Evolutionary conservation across 345 rosid genomes (phyloP).

Genomic region (Sonneratia caseolaris): DNA sequence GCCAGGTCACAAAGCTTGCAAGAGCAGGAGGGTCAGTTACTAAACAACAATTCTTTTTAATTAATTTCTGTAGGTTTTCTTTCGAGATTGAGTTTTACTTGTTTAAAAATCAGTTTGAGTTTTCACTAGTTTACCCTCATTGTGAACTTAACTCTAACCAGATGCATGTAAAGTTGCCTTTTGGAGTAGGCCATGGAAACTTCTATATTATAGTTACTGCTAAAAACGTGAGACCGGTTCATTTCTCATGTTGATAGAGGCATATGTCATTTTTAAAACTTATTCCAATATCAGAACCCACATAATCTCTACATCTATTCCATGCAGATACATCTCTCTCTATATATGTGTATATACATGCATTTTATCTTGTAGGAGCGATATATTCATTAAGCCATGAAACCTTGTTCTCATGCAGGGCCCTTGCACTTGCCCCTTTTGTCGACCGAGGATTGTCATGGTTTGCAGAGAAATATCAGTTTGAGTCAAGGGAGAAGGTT

Average conservation of each 20-base stretch:
- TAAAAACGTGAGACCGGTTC: neutral
- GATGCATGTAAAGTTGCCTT: neutral
- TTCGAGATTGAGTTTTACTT: no score
- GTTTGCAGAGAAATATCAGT: conserved; percentile 62
- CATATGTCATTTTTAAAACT: neutral
- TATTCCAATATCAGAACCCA: neutral
- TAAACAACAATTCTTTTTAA: neutral
- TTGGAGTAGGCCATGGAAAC: neutral
- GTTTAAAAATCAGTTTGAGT: no score
- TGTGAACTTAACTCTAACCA: neutral
- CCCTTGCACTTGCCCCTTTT: conserved; percentile 85
- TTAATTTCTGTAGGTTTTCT: no score
- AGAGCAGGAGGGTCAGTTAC: conserved; percentile 83
- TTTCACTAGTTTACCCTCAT: neutral
- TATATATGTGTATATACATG: no score
- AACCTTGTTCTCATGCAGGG: conserved; percentile 34
- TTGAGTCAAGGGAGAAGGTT: conserved; percentile 70
- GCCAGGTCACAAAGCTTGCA: conserved; percentile 81
- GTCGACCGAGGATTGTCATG: conserved; percentile 76
- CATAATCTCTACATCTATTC: neutral
- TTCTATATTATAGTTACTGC: neutral
- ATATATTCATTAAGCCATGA: neutral
- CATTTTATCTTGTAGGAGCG: neutral
- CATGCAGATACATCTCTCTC: neutral
- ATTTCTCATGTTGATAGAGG: neutral